A percentile compares a stretch with the other conserved stretches of the same genome.
phyloP scores from a whole-genome alignment of 305 asterid genomes.

The Euphrasia arctica region DNA sequence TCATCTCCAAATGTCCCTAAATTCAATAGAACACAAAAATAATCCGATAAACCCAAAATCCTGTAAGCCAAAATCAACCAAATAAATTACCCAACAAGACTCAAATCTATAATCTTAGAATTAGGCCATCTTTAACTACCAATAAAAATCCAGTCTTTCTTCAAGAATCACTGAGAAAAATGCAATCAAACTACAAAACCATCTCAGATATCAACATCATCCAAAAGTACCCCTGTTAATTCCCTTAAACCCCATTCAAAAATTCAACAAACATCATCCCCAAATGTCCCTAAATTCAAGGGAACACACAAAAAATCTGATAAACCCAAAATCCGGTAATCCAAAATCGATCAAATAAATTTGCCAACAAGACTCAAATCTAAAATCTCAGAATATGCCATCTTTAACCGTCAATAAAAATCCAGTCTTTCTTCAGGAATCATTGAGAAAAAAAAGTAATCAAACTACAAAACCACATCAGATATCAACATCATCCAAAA shows the following conservation, averaged over 20 bases:
- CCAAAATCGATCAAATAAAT: constrained; percentile 2
- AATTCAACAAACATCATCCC: constrained; percentile 16
- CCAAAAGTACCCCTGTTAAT: not conserved
- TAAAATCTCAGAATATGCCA: constrained; percentile 13
- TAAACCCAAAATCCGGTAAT: constrained; percentile 35
- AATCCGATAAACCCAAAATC: constrained; percentile 36
- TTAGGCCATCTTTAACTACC: constrained; percentile 6
- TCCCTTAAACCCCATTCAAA: not conserved
- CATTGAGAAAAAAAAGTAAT: constrained; percentile 24
- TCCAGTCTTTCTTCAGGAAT: constrained; percentile 13
- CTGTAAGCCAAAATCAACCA: constrained; percentile 9
- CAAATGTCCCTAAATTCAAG: constrained; percentile 22
- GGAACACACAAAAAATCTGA: constrained; percentile 18
- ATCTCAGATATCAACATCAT: not conserved
- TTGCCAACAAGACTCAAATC: constrained; percentile 17
- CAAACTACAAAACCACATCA: not conserved
- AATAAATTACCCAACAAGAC: constrained; percentile 4
- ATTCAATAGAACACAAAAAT: constrained; percentile 23
- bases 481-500: not conserved
- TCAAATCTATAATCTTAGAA: constrained; percentile 20
- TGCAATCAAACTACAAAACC: constrained; percentile 18
- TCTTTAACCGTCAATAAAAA: constrained; percentile 3
- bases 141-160: constrained; percentile 15
- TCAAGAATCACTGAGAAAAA: constrained; percentile 15
- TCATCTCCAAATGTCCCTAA: constrained; percentile 19